Evolutionary conservation across 805 yeast genomes (phyloP).

Genomic region (Alloascoidea hylecoeti): DNA sequence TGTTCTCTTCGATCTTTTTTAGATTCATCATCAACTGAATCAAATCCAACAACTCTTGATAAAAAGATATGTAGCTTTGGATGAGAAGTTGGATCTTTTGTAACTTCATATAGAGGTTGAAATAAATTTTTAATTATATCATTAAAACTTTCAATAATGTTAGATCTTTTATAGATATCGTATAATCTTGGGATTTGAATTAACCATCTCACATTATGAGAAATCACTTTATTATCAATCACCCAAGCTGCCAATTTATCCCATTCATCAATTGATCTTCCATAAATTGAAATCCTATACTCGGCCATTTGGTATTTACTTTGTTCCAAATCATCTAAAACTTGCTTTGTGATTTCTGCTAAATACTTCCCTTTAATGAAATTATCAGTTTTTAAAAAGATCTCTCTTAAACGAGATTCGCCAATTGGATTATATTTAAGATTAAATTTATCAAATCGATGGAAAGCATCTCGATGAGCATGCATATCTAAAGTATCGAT

Average conservation of each 20-base stretch:
- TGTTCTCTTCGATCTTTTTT: conserved; percentile 76
- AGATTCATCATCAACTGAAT: conserved; percentile 96
- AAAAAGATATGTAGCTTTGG: conserved; percentile 86
- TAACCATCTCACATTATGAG: conserved; percentile 95
- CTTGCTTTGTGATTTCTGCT: conserved; percentile 91
- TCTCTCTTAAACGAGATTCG: conserved; percentile 93
- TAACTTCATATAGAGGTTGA: conserved; percentile 81
- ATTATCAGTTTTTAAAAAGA: conserved; percentile 90
- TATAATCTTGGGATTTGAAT: conserved; percentile 91
- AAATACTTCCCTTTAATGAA: conserved; percentile 77
- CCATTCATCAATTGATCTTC: conserved; percentile 87
- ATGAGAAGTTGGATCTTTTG: conserved; percentile 68
- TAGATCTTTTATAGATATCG: conserved; percentile 72
- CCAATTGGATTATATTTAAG: conserved; percentile 96
- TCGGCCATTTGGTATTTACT: conserved; percentile 97
- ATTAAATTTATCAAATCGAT: conserved; percentile 94
- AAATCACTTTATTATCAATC: conserved; percentile 77
- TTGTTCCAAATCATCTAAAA: conserved; percentile 84
- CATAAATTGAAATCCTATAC: conserved; percentile 89
- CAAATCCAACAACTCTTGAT: conserved; percentile 94
- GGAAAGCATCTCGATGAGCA: conserved; percentile 97
- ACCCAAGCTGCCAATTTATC: conserved; percentile 93
- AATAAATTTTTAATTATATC: conserved; percentile 72
- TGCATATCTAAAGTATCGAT: conserved; percentile 98
- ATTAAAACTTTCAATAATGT: conserved; percentile 55